phyloP scores from a whole-genome alignment of 352 stramenopile genomes.

The Globisporangium ultimum region DNA sequence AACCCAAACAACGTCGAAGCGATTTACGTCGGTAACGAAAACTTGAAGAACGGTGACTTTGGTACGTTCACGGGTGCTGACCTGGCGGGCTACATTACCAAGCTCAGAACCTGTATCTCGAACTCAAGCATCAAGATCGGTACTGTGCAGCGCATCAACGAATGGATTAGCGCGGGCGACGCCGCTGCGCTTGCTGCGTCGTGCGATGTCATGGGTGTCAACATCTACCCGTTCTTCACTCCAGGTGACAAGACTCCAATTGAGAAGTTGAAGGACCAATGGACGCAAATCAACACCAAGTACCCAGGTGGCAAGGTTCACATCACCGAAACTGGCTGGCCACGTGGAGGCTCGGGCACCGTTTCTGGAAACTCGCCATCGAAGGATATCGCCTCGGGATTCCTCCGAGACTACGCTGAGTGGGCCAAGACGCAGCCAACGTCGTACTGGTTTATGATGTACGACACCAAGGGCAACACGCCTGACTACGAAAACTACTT shows the following conservation, averaged over 20 bases:
- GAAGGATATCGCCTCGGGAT: slow-evolving; percentile 22
- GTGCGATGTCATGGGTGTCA: slow-evolving; percentile 38
- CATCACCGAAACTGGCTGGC: slow-evolving; percentile 44
- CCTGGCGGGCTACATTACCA: slow-evolving; percentile 47
- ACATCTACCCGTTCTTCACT: slow-evolving; percentile 54
- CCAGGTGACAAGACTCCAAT: slow-evolving; percentile 23
- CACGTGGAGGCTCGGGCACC: slow-evolving; percentile 18
- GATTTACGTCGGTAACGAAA: slow-evolving; percentile 77
- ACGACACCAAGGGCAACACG: slow-evolving; percentile 30
- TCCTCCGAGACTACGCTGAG: slow-evolving; percentile 27
- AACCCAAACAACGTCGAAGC: slow-evolving; percentile 37
- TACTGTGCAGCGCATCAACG: slow-evolving; percentile 42
- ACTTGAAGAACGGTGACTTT: slow-evolving; percentile 52
- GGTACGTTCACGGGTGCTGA: slow-evolving; percentile 30
- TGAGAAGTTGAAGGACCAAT: slow-evolving; percentile 35
- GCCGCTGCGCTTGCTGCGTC: slow-evolving; percentile 23
- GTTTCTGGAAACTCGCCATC: slow-evolving; percentile 21
- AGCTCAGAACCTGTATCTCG: slow-evolving; percentile 50
- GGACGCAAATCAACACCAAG: slow-evolving; percentile 25
- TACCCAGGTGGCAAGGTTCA: slow-evolving; percentile 28
- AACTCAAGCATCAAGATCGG: slow-evolving; percentile 42
- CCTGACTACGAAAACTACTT: slow-evolving; percentile 42
- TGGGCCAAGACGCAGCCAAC: slow-evolving; percentile 22
- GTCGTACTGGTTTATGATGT: slow-evolving; percentile 48
- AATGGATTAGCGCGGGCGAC: slow-evolving; percentile 28